phyloP scores from a whole-genome alignment of 805 yeast genomes.

The Candida hungchunana region DNA sequence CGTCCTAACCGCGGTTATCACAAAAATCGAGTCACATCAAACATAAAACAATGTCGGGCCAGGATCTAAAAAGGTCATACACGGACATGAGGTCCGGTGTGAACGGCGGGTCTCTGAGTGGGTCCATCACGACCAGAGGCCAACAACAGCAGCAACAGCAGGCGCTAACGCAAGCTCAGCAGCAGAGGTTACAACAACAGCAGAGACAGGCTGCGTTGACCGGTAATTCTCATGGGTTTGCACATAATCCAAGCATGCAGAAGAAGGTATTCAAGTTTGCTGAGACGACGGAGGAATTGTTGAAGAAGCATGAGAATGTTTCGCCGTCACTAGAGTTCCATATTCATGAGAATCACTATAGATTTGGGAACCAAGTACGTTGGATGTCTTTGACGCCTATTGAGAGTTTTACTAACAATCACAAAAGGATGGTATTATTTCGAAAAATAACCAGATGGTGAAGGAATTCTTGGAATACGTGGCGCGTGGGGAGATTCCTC shows the following conservation, averaged over 20 bases:
- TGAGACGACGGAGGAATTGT: constrained; percentile 65
- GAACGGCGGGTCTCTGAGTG: constrained; percentile 12
- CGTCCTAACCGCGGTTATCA: too few relatives aligned
- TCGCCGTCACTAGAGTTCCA: constrained; percentile 86
- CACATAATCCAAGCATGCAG: constrained; percentile 27
- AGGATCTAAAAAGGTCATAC: constrained; percentile 18
- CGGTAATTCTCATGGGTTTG: constrained; percentile 29
- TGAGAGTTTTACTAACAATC: constrained; percentile 1
- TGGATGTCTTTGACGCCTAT: neutral
- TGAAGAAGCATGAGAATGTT: constrained; percentile 69
- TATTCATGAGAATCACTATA: constrained; percentile 84
- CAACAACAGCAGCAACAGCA: constrained; percentile 24
- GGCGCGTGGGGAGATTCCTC: constrained; percentile 79
- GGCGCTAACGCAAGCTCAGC: constrained; percentile 15
- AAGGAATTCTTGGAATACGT: constrained; percentile 78
- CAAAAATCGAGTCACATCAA: constrained; percentile 1
- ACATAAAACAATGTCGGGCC: constrained; percentile 3
- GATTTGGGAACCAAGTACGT: constrained; percentile 72
- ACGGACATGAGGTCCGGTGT: constrained; percentile 17
- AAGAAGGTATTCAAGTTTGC: constrained; percentile 50
- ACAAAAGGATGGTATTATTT: constrained; percentile 66
- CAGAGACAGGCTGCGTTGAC: constrained; percentile 27
- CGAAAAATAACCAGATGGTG: constrained; percentile 71
- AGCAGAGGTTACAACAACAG: constrained; percentile 13
- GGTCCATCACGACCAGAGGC: constrained; percentile 14